phyloP scores from a whole-genome alignment of 805 yeast genomes.

The Schwanniomyces occidentalis region DNA sequence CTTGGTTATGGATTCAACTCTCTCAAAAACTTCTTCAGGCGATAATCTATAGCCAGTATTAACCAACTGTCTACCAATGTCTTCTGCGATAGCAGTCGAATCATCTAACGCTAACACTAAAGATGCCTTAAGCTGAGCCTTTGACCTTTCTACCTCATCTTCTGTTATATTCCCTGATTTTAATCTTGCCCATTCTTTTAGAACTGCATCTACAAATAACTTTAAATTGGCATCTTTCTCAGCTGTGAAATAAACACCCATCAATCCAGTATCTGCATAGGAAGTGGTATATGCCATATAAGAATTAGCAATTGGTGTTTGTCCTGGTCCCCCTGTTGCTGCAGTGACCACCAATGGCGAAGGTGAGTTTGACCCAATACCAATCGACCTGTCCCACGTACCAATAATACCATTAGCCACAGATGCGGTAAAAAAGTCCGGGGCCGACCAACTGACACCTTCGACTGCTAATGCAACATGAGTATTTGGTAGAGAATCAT shows the following conservation, averaged over 20 bases:
- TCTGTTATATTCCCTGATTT: constrained; percentile 74
- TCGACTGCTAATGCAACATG: constrained; percentile 95
- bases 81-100: constrained; percentile 94
- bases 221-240: constrained; percentile 70
- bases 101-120: constrained; percentile 88
- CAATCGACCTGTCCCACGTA: constrained; percentile 93
- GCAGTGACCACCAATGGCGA: constrained; percentile 77
- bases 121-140: constrained; percentile 92
- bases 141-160: constrained; percentile 90
- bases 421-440: constrained; percentile 91
- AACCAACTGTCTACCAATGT: constrained; percentile 94
- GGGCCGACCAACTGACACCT: constrained; percentile 96
- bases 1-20: constrained; percentile 75
- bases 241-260: constrained; percentile 93
- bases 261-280: constrained; percentile 94
- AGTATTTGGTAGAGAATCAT: constrained; percentile 80
- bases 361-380: constrained; percentile 80
- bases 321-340: constrained; percentile 55
- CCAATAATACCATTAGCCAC: constrained; percentile 97
- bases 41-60: constrained; percentile 82
- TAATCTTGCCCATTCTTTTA: constrained; percentile 87
- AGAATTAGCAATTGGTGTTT: constrained; percentile 79
- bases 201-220: constrained; percentile 68
- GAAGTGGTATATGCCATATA: constrained; percentile 97
- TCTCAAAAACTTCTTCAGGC: constrained; percentile 71